Evolutionary conservation across 139 green algal species (phyloP).

Genomic region (Haematococcus lacustris): DNA sequence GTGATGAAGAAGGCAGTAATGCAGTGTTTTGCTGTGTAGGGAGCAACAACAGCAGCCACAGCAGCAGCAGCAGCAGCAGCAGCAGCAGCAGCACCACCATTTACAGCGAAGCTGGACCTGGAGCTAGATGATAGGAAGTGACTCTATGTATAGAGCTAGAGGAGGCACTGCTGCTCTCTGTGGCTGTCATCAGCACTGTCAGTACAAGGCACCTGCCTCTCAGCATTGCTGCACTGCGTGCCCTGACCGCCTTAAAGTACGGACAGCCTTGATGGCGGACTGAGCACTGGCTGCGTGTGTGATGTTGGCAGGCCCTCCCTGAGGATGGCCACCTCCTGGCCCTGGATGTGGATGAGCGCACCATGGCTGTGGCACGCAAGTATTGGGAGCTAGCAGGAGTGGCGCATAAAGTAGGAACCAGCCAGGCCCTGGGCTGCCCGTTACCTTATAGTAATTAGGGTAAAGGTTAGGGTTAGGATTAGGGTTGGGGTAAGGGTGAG

Average conservation of each 20-base stretch:
- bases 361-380: constrained; percentile 58
- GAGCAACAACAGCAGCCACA: too few relatives aligned
- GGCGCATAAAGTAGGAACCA: constrained; percentile 30
- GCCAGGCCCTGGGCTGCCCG: too few relatives aligned
- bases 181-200: background rate
- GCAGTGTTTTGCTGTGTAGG: too few relatives aligned
- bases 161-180: background rate
- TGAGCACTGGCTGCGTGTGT: background rate
- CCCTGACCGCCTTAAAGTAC: too few relatives aligned
- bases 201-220: background rate
- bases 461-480: too few relatives aligned
- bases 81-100: background rate
- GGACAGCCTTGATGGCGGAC: background rate
- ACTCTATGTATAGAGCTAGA: background rate
- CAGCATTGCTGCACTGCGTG: background rate
- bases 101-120: background rate
- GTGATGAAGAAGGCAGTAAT: too few relatives aligned
- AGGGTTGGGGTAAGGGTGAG: too few relatives aligned
- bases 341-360: constrained; percentile 61
- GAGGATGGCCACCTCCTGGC: constrained; percentile 61
- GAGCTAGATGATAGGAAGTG: background rate
- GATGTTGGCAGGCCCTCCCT: constrained; percentile 50
- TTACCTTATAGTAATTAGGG: too few relatives aligned
- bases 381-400: constrained; percentile 69
- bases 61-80: background rate